A percentile compares a stretch with the other conserved stretches of the same genome.
These are phyloP conservation scores for Candida patagonica DNA, from an alignment of 805 yeast genomes.

Conservation along the genomic window DNA sequence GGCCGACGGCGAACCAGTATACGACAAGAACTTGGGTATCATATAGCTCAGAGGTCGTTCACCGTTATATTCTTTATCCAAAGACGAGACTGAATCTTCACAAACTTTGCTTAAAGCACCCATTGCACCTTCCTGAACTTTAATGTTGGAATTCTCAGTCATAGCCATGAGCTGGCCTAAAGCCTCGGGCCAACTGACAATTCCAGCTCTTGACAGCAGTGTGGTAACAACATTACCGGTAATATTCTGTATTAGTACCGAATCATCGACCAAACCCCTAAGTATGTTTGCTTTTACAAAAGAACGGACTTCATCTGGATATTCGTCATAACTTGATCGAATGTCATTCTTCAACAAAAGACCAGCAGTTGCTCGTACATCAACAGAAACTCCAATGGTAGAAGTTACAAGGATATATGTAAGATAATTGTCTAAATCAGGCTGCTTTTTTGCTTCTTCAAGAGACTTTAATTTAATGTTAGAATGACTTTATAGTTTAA, in stretches of 20 bases:
- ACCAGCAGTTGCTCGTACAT: slow-evolving; percentile 82
- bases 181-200: slow-evolving; percentile 63
- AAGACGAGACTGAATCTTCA: slow-evolving; percentile 66
- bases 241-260: slow-evolving; percentile 66
- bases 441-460: slow-evolving; percentile 55
- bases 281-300: slow-evolving; percentile 38
- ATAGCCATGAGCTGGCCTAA: slow-evolving; percentile 61
- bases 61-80: slow-evolving; percentile 59
- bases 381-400: slow-evolving; percentile 35
- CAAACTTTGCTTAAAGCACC: slow-evolving; percentile 79
- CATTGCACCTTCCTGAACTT: slow-evolving; percentile 64
- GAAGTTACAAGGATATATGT: slow-evolving; percentile 57
- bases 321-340: slow-evolving; percentile 27
- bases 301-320: slow-evolving; percentile 31
- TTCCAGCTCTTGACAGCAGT: slow-evolving; percentile 59
- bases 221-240: slow-evolving; percentile 88
- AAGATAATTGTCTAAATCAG: slow-evolving; percentile 76
- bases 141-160: slow-evolving; percentile 39
- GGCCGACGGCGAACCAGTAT: slow-evolving; percentile 34
- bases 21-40: slow-evolving; percentile 53
- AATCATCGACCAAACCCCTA: slow-evolving; percentile 43
- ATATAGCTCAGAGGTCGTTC: slow-evolving; percentile 59
- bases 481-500: too few relatives aligned
- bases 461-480: slow-evolving; percentile 41
- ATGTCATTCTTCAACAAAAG: slow-evolving; percentile 70